Conservation (phyloP, 495 filamentous ascomycete species). For the Cetradonia linearis region DNA sequence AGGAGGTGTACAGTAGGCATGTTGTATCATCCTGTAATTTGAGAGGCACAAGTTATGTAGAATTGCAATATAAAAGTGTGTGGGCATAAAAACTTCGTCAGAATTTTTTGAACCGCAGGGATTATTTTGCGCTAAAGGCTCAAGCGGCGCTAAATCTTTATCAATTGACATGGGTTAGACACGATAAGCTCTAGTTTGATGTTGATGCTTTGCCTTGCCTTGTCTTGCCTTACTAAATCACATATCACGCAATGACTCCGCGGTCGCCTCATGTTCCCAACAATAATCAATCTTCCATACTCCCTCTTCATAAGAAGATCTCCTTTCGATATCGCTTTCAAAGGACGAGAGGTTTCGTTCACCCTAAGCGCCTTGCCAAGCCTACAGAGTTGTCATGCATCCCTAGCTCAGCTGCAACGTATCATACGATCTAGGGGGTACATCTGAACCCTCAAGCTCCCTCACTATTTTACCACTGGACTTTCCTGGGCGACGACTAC, state of each 20-base stretch:
- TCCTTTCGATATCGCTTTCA: background rate
- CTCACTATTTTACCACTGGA: background rate
- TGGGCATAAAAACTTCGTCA: background rate
- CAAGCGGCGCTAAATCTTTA: constrained; percentile 3
- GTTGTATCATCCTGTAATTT: constrained; percentile 10
- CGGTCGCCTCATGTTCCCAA: background rate
- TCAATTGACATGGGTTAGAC: background rate
- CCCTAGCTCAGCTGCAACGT: background rate
- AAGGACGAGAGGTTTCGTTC: too few species aligned
- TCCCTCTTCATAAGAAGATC: background rate
- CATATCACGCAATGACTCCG: background rate
- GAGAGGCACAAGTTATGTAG: too few species aligned
- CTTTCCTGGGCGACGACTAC: background rate
- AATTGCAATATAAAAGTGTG: background rate
- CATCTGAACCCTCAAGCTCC: background rate
- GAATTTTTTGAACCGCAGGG: background rate
- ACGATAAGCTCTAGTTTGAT: background rate
- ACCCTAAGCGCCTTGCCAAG: background rate
- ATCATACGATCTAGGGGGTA: background rate
- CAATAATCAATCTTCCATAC: background rate
- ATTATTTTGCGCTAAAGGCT: background rate
- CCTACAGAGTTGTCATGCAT: constrained; percentile 7
- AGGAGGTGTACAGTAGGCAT: constrained; percentile 92
- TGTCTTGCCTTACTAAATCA: background rate
- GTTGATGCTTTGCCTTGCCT: background rate